Evolutionary conservation across 2,329 filamentous ascomycete genomes (phyloP).

Genomic region (Ophiostoma montium): DNA sequence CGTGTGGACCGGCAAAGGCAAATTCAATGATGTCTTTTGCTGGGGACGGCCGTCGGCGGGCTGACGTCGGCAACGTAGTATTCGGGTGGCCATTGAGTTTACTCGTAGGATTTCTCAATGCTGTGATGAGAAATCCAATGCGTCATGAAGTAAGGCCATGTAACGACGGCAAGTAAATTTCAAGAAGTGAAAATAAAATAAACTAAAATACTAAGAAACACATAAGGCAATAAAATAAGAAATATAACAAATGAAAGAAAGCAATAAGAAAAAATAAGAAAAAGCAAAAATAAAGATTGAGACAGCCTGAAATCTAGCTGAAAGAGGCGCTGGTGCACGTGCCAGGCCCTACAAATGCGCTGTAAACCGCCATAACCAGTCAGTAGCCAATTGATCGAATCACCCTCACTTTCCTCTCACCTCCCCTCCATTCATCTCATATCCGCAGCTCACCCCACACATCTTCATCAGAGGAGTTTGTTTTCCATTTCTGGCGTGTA

Average conservation of each 20-base stretch:
- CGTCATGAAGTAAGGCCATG: too few relatives aligned
- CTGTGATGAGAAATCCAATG: not conserved
- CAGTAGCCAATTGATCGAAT: too few relatives aligned
- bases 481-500: not conserved
- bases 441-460: not conserved
- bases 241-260: slow-evolving; percentile 4
- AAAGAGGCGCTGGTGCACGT: too few relatives aligned
- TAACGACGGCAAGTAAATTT: not conserved
- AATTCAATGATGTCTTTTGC: too few relatives aligned
- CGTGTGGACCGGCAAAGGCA: not conserved
- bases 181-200: not conserved
- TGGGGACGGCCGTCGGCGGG: too few relatives aligned
- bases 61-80: too few relatives aligned
- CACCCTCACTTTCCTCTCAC: not conserved
- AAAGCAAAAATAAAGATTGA: not conserved
- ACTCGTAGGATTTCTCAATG: too few relatives aligned
- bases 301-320: not conserved
- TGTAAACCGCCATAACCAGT: too few relatives aligned
- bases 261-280: not conserved
- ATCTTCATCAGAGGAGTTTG: too few relatives aligned
- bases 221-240: not conserved
- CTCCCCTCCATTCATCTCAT: not conserved
- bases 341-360: too few relatives aligned
- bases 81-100: too few relatives aligned
- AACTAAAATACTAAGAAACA: not conserved